A percentile compares a stretch with the other conserved stretches of the same genome.
Evolutionary conservation across 176 grass and related monocot species (phyloP).

Genomic region (Musa troglodytarum): DNA sequence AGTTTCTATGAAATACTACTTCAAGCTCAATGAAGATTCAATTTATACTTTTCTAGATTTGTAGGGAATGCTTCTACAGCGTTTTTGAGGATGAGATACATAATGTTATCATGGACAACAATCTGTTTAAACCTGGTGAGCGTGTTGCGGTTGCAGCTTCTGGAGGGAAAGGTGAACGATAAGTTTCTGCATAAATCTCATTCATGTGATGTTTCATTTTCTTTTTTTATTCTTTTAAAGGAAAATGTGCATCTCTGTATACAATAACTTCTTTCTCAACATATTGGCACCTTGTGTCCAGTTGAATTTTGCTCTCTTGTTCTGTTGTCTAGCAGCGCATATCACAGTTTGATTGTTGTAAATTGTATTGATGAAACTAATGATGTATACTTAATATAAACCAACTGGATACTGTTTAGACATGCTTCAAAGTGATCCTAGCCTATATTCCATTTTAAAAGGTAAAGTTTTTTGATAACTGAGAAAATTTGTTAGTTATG

Average conservation of each 20-base stretch:
- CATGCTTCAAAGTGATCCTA: no score
- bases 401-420: no score
- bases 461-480: no score
- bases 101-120: conserved; percentile 61
- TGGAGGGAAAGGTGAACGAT: conserved; percentile 73
- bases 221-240: neutral
- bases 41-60: conserved; percentile 48
- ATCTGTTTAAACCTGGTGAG: conserved; percentile 75
- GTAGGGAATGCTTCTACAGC: conserved; percentile 75
- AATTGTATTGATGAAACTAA: no score
- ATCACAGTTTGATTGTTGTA: no score
- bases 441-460: no score
- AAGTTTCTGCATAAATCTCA: neutral
- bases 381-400: no score
- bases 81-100: conserved; percentile 95
- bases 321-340: neutral
- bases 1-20: neutral
- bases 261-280: neutral
- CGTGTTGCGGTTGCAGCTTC: conserved; percentile 93
- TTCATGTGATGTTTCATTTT: conserved; percentile 2
- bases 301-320: neutral
- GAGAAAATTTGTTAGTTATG: no score
- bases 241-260: neutral
- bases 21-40: conserved; percentile 6
- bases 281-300: neutral